Evolutionary conservation across 192 early-diverging fungal species (phyloP), one percentile per base, ranked within the genome.

Genomic region (Gaertneriomyces sp.): DNA sequence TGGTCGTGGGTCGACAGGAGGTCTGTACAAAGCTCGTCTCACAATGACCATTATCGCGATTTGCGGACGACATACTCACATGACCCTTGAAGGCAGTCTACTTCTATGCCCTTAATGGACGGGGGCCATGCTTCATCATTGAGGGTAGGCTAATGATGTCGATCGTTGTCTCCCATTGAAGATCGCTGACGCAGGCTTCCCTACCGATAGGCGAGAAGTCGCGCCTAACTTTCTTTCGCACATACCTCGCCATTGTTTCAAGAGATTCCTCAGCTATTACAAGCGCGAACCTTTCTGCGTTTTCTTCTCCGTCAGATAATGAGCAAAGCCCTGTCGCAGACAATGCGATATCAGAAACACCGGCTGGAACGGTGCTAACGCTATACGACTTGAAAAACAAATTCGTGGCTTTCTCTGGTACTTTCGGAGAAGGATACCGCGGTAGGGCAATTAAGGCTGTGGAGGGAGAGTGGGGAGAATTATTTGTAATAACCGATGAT

Each of bases 341-440:
- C n/a, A 20, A 38, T 42, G 40, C 51, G 25, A 14, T 51, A 43
- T 53, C 40, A 45, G 69, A 70, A 38, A 64, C 53, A 10, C 20
- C 53, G 56, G 58, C 65, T 0, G 81, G 81, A 43, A 80, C 72
- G 3, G 58, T 78, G 9, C 50, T 94, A 41, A 89, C 91, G 3
- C 84, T 98, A 19, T 92, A 96, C 58, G 96, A 98, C 60, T 88
- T 94, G 1, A 85, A 82, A 25, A 93, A 91, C 79, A 98, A 95
- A 70, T 93, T 91, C 66, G 88, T 94, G 6, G 93, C 96, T 3
- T 96, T 90, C 51, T 79, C 83, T 4, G 93, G 89, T 19, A 85
- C 82, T 11, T 93, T 96, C 51, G 70, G 83, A 0, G 74, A 60
- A 16, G 58, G 42, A 19, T 20, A 6, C 33, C 45, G 50, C 53